These are phyloP conservation scores for Leccinum uliginosum DNA, from an alignment of 768 basidiomycete genomes.

Conservation along the genomic window DNA sequence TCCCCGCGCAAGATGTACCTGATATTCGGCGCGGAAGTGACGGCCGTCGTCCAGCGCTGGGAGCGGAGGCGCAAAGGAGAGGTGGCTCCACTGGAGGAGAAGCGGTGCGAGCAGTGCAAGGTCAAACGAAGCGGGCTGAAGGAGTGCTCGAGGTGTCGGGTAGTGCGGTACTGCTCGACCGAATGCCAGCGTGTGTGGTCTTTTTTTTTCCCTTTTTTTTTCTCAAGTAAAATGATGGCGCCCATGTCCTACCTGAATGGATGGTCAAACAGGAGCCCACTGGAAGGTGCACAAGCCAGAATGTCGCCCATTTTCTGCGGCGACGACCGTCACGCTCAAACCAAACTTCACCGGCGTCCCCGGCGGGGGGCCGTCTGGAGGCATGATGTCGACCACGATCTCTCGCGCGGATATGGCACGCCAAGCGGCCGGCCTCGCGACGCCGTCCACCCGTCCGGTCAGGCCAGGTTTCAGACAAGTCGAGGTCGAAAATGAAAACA, in stretches of 20 bases:
- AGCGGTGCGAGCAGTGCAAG: slow-evolving; percentile 39
- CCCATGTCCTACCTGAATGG: neutral
- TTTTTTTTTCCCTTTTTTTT: neutral
- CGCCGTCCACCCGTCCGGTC: slow-evolving; percentile 13
- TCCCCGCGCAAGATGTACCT: slow-evolving; percentile 31
- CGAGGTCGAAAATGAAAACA: slow-evolving; percentile 3
- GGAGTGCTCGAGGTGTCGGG: slow-evolving; percentile 41
- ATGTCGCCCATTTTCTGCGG: slow-evolving; percentile 43
- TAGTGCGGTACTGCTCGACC: slow-evolving; percentile 48
- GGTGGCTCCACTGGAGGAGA: slow-evolving; percentile 39
- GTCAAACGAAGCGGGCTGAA: slow-evolving; percentile 32
- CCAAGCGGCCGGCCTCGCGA: slow-evolving; percentile 25
- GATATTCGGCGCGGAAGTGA: slow-evolving; percentile 39
- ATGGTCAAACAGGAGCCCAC: slow-evolving; percentile 32
- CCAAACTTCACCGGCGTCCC: slow-evolving; percentile 34
- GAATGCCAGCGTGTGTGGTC: slow-evolving; percentile 49
- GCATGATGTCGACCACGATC: slow-evolving; percentile 6
- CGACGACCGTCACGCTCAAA: slow-evolving; percentile 43
- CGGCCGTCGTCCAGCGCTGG: slow-evolving; percentile 44
- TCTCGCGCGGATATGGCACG: slow-evolving; percentile 32
- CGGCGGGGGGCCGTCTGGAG: neutral
- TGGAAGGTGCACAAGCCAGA: slow-evolving; percentile 47
- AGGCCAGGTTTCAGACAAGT: slow-evolving; percentile 19
- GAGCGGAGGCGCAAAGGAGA: slow-evolving; percentile 43
- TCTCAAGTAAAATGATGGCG: neutral